Conservation (phyloP, 768 basidiomycete genomes). For the Psilocybe cubensis region DNA sequence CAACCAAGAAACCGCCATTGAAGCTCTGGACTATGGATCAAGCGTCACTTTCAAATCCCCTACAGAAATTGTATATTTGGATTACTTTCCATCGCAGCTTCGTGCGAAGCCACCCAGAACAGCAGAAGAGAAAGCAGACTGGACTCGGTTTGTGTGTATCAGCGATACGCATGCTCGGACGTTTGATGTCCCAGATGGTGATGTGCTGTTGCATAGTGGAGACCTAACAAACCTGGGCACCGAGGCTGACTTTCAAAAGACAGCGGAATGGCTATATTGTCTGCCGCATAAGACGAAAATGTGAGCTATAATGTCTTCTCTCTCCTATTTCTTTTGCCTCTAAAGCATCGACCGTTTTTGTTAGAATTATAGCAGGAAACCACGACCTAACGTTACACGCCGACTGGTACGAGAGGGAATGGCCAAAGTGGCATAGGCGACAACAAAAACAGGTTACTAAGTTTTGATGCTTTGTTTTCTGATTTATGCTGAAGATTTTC, state of each 20-base stretch:
- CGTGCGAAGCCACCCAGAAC: conserved; percentile 38
- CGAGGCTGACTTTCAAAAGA: conserved; percentile 45
- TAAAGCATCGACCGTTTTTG: background rate
- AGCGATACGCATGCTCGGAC: conserved; percentile 57
- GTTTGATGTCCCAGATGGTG: conserved; percentile 58
- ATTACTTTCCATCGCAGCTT: conserved; percentile 32
- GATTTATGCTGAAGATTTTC: background rate
- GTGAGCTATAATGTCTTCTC: conserved; percentile 32
- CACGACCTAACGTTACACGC: conserved; percentile 57
- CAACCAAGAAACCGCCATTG: background rate
- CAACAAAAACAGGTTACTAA: conserved; percentile 34
- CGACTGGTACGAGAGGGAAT: conserved; percentile 42
- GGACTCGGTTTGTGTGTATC: conserved; percentile 64
- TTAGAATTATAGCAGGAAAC: conserved; percentile 72
- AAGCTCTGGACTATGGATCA: background rate
- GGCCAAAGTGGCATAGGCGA: conserved; percentile 28
- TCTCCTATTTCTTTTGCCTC: background rate
- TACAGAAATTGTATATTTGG: conserved; percentile 36
- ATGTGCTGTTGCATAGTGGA: conserved; percentile 68
- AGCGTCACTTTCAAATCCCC: conserved; percentile 13
- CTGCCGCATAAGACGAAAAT: conserved; percentile 66
- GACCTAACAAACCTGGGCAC: conserved; percentile 61
- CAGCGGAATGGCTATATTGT: conserved; percentile 59
- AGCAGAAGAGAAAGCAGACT: conserved; percentile 34
- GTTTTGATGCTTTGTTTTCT: conserved; percentile 1